phyloP scores from a whole-genome alignment of 2,329 filamentous ascomycete genomes.

The Amauroascus niger region DNA sequence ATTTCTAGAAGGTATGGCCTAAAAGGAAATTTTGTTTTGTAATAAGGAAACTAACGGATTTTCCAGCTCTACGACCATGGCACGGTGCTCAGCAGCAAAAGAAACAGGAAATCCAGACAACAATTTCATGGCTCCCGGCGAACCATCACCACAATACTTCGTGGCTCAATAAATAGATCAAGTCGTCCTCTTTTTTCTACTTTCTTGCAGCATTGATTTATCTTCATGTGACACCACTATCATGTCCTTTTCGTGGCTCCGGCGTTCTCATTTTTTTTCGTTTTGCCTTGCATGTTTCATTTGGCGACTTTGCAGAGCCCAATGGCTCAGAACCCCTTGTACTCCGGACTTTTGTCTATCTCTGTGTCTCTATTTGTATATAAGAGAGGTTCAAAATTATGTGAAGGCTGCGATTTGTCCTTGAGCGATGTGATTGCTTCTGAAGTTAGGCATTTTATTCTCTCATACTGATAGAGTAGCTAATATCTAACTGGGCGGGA shows the following conservation, averaged over 20 bases:
- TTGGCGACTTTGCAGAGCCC: constrained; percentile 25
- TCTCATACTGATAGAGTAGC: background rate
- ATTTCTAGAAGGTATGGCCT: constrained; percentile 79
- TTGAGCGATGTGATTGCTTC: background rate
- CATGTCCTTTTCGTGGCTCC: constrained; percentile 14
- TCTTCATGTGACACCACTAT: constrained; percentile 15
- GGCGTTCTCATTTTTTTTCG: constrained; percentile 19
- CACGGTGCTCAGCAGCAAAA: constrained; percentile 90
- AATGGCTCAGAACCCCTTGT: background rate
- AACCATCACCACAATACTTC: constrained; percentile 22
- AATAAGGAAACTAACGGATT: constrained; percentile 8
- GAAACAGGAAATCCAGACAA: constrained; percentile 66
- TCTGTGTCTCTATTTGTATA: constrained; percentile 10
- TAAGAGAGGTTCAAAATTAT: constrained; percentile 8
- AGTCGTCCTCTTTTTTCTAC: background rate
- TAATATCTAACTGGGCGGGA: background rate
- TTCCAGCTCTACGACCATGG: constrained; percentile 88
- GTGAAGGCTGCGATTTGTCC: background rate
- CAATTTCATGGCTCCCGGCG: constrained; percentile 66
- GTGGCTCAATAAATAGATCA: constrained; percentile 10
- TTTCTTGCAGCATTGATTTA: constrained; percentile 15
- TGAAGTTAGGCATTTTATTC: background rate
- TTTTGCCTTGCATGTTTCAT: constrained; percentile 18
- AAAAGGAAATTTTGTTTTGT: constrained; percentile 14
- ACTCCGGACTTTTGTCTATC: background rate